These are phyloP conservation scores for Ettlia oleoabundans DNA, from an alignment of 139 green algal species.

Conservation along the genomic window DNA sequence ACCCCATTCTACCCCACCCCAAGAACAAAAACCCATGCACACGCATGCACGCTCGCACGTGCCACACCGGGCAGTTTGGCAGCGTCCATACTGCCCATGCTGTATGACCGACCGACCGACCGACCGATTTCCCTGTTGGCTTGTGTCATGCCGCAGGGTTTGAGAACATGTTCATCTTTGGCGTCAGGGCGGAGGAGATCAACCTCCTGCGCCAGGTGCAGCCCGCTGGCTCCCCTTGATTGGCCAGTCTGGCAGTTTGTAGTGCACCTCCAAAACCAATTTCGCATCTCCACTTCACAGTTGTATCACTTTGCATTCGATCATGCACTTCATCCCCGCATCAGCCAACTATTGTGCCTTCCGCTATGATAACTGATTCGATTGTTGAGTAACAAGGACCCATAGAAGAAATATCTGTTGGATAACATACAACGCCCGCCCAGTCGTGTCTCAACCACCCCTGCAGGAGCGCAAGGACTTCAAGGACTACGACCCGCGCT, in stretches of 20 bases:
- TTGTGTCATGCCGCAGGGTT: constrained; percentile 26
- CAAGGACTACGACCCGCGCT: constrained; percentile 80
- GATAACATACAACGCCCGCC: neutral
- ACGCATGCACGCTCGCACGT: no score
- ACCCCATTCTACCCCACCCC: no score
- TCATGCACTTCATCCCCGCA: no score
- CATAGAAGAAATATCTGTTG: no score
- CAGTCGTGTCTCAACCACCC: neutral
- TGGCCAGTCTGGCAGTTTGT: no score
- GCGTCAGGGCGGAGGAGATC: constrained; percentile 73
- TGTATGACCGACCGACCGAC: neutral
- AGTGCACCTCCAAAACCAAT: neutral
- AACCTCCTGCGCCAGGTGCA: constrained; percentile 62
- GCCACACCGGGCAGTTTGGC: neutral
- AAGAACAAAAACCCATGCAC: no score
- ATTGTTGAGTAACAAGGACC: no score
- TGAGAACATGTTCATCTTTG: constrained; percentile 93
- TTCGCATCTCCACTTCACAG: neutral
- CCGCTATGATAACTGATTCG: no score
- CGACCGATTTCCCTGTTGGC: neutral
- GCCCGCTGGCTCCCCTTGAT: neutral
- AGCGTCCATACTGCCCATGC: neutral
- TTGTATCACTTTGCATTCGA: neutral
- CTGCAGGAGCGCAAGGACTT: constrained; percentile 84
- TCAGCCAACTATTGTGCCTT: no score